phyloP scores from a whole-genome alignment of 2,329 filamentous ascomycete genomes.

The Curvularia eragrostidis region DNA sequence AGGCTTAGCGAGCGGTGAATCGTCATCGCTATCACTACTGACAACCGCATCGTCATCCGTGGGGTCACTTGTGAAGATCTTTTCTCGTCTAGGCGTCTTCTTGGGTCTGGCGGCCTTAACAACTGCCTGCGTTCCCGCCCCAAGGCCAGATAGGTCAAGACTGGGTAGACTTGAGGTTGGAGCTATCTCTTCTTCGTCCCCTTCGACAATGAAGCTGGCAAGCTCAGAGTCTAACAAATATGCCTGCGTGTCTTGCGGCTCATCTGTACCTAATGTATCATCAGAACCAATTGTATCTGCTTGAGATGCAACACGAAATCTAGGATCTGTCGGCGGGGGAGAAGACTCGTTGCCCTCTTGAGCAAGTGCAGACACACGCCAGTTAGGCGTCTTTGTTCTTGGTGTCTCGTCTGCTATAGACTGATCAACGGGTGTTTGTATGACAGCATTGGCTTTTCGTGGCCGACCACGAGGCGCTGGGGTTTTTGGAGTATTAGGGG shows the following conservation, averaged over 20 bases:
- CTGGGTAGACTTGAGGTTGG: conserved; percentile 45
- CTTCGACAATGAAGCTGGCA: conserved; percentile 54
- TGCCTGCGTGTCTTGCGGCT: conserved; percentile 50
- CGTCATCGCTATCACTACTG: conserved; percentile 46
- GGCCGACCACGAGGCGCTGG: conserved; percentile 35
- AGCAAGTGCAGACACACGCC: conserved; percentile 38
- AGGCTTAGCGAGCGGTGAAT: conserved; percentile 23
- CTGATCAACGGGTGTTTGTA: conserved; percentile 29
- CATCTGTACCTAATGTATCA: conserved; percentile 51
- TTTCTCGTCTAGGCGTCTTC: conserved; percentile 32
- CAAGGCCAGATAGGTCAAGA: conserved; percentile 35
- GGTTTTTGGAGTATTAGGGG: conserved; percentile 22
- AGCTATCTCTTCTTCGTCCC: conserved; percentile 46
- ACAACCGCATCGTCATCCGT: conserved; percentile 44
- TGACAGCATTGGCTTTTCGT: conserved; percentile 23
- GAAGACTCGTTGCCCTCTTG: conserved; percentile 46
- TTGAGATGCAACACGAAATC: conserved; percentile 47
- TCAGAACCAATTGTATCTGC: conserved; percentile 52
- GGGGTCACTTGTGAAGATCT: conserved; percentile 46
- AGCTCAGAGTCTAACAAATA: conserved; percentile 55
- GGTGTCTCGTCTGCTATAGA: conserved; percentile 23
- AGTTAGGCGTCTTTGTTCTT: conserved; percentile 31
- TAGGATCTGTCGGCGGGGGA: conserved; percentile 51
- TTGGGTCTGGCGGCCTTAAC: conserved; percentile 33
- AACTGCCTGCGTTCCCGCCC: conserved; percentile 45